A percentile compares a stretch with the other conserved stretches of the same genome.
phyloP scores from a whole-genome alignment of 1,139 yeast species.

The Debaryomycetaceae sp. region DNA sequence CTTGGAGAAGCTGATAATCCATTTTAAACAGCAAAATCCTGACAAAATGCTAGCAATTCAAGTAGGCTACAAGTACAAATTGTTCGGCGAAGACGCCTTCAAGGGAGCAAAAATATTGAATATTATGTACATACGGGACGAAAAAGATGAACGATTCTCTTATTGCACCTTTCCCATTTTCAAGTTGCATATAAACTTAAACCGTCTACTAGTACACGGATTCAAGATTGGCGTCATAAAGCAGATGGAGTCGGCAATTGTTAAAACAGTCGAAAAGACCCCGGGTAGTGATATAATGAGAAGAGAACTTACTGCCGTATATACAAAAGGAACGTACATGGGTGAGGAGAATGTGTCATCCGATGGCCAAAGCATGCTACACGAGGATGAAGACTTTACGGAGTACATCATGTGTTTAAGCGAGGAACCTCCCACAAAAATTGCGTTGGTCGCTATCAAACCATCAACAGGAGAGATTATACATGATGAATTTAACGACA shows the following conservation, averaged over 20 bases:
- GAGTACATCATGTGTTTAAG: slow-evolving; percentile 31
- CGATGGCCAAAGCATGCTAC: slow-evolving; percentile 13
- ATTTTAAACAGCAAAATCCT: slow-evolving; percentile 52
- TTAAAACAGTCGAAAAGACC: slow-evolving; percentile 49
- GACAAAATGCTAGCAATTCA: slow-evolving; percentile 78
- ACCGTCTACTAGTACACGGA: slow-evolving; percentile 59
- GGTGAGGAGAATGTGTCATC: slow-evolving; percentile 46
- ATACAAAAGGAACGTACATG: slow-evolving; percentile 81
- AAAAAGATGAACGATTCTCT: slow-evolving; percentile 61
- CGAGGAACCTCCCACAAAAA: slow-evolving; percentile 12
- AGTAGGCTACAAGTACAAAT: slow-evolving; percentile 87
- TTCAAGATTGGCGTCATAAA: slow-evolving; percentile 82
- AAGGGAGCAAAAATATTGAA: slow-evolving; percentile 63
- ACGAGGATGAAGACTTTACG: slow-evolving; percentile 19
- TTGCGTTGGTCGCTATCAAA: slow-evolving; percentile 64
- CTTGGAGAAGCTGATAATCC: slow-evolving; percentile 70
- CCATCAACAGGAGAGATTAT: slow-evolving; percentile 77
- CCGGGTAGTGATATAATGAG: slow-evolving; percentile 54
- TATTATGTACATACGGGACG: slow-evolving; percentile 66
- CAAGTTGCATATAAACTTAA: slow-evolving; percentile 69
- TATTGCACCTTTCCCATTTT: slow-evolving; percentile 83
- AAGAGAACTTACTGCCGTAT: slow-evolving; percentile 66
- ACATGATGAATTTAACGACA: slow-evolving; percentile 64
- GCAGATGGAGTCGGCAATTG: slow-evolving; percentile 78
- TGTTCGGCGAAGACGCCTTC: slow-evolving; percentile 81